Evolutionary conservation across 2,329 filamentous ascomycete genomes (phyloP), one percentile per base, ranked within the genome.

Genomic region (Geoglossum cookeanum): DNA sequence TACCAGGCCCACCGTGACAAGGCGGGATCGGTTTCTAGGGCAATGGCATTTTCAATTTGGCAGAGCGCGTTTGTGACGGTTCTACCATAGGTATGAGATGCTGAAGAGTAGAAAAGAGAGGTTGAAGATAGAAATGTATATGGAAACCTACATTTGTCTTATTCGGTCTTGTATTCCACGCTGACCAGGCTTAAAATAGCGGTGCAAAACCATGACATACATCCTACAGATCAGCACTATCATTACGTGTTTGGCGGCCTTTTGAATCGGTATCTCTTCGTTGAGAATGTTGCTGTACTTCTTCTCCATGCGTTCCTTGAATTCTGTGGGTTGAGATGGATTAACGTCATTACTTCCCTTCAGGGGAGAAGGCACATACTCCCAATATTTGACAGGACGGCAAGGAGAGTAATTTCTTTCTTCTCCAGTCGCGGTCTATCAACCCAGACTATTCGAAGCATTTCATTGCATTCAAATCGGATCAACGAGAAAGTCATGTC

Each of bases 391-490:
- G 75, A 74, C 27, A 90, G 72, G 35, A 85, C 74, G 1, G 78
- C 74, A 0, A 81, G 84, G 54, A 87, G 69, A 15, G 75, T 78
- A 42, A 77, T 78, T 65, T 77, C 78, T 62, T 77, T 77, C 55
- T 72, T 74, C 62, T 86, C 81, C 11, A 87, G 70, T 57, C 78
- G 77, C 29, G 80, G 75, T 48, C 84, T 75, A 65, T 88, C 84
- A n/a, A 76, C 70, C 81, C 83, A 87, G 55, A 87, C 74, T 57
- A 76, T 74, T 13, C 84, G 78, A 68, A 82, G 80, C 75, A 88
- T 83, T 67, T 88, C 84, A 64, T 80, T 81, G 65, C 80, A 78
- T 65, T 88, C 84, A 61, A 86, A 84, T 1, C 85, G 78, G 62
- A 89, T 83, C 7, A 83, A 73, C 1, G 78, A 72, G 35, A 86